Base-by-base conservation (phyloP, 2,329 filamentous ascomycete species). In the Colletotrichum sp. region DNA sequence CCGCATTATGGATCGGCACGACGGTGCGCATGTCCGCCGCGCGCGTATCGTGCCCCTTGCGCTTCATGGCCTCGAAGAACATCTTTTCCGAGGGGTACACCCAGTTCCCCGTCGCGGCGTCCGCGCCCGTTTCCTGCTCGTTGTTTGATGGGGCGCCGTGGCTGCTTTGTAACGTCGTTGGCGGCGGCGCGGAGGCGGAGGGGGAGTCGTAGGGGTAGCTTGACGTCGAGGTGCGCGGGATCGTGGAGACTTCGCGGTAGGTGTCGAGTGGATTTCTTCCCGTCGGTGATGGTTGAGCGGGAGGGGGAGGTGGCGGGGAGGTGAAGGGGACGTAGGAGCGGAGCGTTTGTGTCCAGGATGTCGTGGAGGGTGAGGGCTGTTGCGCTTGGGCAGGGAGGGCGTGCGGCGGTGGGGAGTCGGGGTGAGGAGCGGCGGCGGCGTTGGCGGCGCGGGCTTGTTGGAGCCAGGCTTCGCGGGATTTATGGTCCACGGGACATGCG, bases 31-130 rank as follows among this genome's bases (percentile, higher is more conserved):
- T 98, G 85, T 98, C 96, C 7, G 90, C 88, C 1, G 91, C 92
- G 16, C 89, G 87, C 34, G 91, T 93, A 77, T 93, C 92, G 87
- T 96, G 93, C 59, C 93, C 94, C 86, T 99, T 99, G 83, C 96
- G 93, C 88, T 94, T 92, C 92, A 99, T 96, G 60, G 97, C 97
- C 64, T 98, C 95, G 87, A 99, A 99, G 89, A 99, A 99, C 93
- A 98, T 98, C 82, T 95, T 94, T 84, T 99, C 96, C 0, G 95
- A 97, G 0, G 97, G 97, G 85, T 99, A 99, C 77, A 99, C 93
- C 97, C 97, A 99, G 84, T 98, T 98, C 1, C 96, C 96, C 0
- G 92, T 91, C 49, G 87, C 83, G 67, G 89, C 87, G 80, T 95
- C 93, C 26, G 92, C 89, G 77, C 94, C 94, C 0, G 93, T 94